Evolutionary conservation across 305 asterid genomes (phyloP).

Genomic region (Fraxinus angustifolia): DNA sequence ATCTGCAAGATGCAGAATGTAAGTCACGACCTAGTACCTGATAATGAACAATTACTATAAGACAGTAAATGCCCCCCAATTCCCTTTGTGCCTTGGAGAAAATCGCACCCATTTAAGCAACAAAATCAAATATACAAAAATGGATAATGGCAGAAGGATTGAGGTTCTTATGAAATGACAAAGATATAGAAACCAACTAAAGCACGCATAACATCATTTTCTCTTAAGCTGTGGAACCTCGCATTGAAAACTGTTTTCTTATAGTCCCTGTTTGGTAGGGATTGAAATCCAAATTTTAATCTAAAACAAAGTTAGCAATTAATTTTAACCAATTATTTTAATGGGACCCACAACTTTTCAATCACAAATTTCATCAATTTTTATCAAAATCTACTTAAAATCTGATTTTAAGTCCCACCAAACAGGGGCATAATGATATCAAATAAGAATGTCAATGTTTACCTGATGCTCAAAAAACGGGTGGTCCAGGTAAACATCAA

Average conservation of each 20-base stretch:
- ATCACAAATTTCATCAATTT: no score
- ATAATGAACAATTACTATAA: not conserved
- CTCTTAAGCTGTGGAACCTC: not conserved
- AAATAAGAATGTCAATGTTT: not conserved
- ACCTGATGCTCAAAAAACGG: conserved; percentile 77
- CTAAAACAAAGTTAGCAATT: no score
- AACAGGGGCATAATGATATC: not conserved
- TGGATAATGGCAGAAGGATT: not conserved
- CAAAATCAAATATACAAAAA: not conserved
- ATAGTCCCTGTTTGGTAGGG: not conserved
- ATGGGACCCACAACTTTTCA: no score
- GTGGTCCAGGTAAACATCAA: conserved; percentile 64
- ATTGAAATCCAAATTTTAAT: no score
- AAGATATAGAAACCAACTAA: not conserved
- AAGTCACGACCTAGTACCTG: conserved; percentile 9
- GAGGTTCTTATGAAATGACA: not conserved
- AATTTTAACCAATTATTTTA: no score
- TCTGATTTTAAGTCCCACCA: no score
- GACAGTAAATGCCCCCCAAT: not conserved
- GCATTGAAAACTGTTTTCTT: not conserved
- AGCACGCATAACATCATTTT: not conserved
- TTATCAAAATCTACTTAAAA: no score
- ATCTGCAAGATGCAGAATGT: conserved; percentile 38
- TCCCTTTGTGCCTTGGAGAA: not conserved
- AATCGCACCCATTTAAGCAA: not conserved